Percentiles rank a stretch among this genome's conserved stretches.
Conservation (phyloP, 1,284 basidiomycete genomes). For the Ceratobasidium sp. region DNA sequence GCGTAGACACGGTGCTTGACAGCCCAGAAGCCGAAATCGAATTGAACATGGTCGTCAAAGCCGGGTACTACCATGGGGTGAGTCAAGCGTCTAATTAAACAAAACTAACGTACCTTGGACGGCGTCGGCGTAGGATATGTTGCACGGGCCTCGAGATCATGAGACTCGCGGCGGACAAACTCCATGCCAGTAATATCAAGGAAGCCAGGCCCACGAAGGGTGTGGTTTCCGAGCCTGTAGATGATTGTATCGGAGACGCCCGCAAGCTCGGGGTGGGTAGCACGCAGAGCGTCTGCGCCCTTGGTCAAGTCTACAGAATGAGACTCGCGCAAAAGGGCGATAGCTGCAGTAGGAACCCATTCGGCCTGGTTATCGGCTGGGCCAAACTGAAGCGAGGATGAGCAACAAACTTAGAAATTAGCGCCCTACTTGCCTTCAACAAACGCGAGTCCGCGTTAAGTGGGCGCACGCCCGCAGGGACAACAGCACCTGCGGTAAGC, state of each 20-base stretch:
- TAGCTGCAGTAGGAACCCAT: conserved; percentile 33
- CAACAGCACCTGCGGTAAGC: conserved; percentile 17
- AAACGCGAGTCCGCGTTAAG: conserved; percentile 35
- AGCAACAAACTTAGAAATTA: neutral
- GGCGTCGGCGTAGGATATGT: conserved; percentile 43
- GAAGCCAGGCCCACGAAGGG: conserved; percentile 42
- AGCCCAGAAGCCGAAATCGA: conserved; percentile 35
- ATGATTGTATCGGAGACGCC: conserved; percentile 36
- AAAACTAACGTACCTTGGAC: conserved; percentile 27
- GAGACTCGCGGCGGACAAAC: conserved; percentile 23
- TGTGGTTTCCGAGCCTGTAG: conserved; percentile 38
- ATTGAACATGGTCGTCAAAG: conserved; percentile 34
- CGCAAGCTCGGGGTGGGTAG: conserved; percentile 26
- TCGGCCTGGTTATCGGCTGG: conserved; percentile 20
- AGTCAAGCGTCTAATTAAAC: neutral
- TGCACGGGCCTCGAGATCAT: conserved; percentile 25
- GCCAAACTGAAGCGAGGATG: conserved; percentile 26
- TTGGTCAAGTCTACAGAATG: conserved; percentile 34
- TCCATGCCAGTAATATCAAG: conserved; percentile 45
- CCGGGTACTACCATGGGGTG: conserved; percentile 26
- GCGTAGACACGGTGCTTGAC: conserved; percentile 40
- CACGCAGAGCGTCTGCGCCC: conserved; percentile 7
- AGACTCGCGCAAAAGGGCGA: conserved; percentile 39
- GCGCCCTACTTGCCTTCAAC: conserved; percentile 13
- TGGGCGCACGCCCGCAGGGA: conserved; percentile 39